A percentile compares a stretch with the other conserved stretches of the same genome.
Conservation (phyloP, 495 filamentous ascomycete genomes). For the Geopyxis carbonaria region DNA sequence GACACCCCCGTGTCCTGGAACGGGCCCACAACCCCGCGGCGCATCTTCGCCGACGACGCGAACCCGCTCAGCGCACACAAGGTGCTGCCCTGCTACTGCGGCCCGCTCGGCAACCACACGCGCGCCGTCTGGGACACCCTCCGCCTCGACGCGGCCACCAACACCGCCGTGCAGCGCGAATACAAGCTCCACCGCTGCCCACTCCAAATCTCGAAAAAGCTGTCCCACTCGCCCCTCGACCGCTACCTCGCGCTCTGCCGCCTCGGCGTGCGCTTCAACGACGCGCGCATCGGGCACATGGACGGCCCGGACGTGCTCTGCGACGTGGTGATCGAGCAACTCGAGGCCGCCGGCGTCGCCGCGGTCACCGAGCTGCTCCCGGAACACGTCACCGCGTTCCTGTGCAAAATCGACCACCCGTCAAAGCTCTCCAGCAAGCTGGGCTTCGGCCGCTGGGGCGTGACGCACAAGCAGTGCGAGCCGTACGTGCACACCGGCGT, state of each 20-base stretch:
- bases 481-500: conserved; percentile 10
- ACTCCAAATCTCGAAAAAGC: conserved; percentile 13
- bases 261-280: conserved; percentile 9
- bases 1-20: conserved; percentile 21
- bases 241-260: conserved; percentile 17
- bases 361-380: conserved; percentile 11
- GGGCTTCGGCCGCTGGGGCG: too few relatives aligned
- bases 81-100: conserved; percentile 20
- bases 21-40: conserved; percentile 12
- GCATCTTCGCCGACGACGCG: conserved; percentile 8
- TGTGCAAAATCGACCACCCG: conserved; percentile 16
- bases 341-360: conserved; percentile 9
- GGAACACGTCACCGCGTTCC: conserved; percentile 13
- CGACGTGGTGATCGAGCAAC: conserved; percentile 11
- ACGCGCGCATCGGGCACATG: conserved; percentile 3
- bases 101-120: conserved; percentile 17
- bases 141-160: conserved; percentile 9
- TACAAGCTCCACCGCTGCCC: conserved; percentile 16
- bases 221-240: conserved; percentile 17
- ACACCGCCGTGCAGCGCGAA: conserved; percentile 7
- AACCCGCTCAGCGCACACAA: conserved; percentile 10
- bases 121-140: conserved; percentile 13
- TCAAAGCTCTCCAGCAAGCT: too few relatives aligned
- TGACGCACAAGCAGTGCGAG: conserved; percentile 10
- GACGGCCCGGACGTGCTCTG: conserved; percentile 13